Evolutionary conservation across 768 basidiomycete species (phyloP), one percentile per base, ranked within the genome.

Genomic region (Boletus vinaceobasis): DNA sequence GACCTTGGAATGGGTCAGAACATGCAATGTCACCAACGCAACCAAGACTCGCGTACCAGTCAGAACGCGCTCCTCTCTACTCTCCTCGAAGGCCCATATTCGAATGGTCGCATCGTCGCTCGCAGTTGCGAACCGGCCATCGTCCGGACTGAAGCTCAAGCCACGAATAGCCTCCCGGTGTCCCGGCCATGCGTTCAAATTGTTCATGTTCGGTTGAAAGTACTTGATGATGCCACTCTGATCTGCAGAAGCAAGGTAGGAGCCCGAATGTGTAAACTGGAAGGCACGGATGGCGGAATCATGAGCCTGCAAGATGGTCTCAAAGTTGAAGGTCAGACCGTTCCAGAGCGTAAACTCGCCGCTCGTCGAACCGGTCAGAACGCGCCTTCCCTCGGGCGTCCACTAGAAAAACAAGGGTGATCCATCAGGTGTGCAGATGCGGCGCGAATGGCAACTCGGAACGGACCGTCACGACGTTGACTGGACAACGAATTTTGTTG

Each of bases 311-410:
- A 98, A 82, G 61, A 99, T 98, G 0, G 96, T 97, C 72, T 99
- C 97, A 66, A 98, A 99, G 74, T 98, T 99, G 84, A 98, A 99
- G 0, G 97, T 98, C 23, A 96, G 79, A 27, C 96, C 96, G 61
- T 99, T 99, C 97, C 97, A 98, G 7, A 98, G 81, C 1, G 96
- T 98, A 73, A 99, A 98, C 74, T 98, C 97, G 43, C 97, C 97
- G 58, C 89, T 93, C 21, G 94, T 93, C 11, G 94, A 95, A 17
- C 97, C 97, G 3, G 97, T 98, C 44, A 98, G 75, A 21, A 98
- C 79, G 3, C 97, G 86, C 32, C 97, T 82, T 52, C 88, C 93
- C 74, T 98, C 96, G 1, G 97, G 97, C 17, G 95, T 98, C 93
- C 96, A 99, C 93, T 98, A 59, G 27, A 56, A 23, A 39, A 37